Conservation (phyloP, 768 basidiomycete genomes). For the Phaffia tasmanica region DNA sequence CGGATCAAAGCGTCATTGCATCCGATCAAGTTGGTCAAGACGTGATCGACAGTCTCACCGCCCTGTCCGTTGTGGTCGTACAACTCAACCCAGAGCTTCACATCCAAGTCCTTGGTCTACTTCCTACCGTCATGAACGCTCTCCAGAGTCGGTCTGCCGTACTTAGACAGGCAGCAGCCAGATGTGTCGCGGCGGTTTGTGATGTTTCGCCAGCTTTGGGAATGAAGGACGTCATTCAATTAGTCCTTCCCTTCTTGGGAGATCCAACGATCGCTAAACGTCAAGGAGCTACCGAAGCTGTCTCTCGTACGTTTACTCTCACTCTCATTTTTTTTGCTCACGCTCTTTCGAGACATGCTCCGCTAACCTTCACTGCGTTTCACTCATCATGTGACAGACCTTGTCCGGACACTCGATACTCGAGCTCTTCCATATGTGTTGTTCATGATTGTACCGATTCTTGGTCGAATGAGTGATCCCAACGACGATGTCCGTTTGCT, state of each 20-base stretch:
- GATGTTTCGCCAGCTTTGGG: conserved; percentile 71
- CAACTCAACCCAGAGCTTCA: conserved; percentile 61
- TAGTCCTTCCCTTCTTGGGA: conserved; percentile 65
- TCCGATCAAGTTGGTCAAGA: conserved; percentile 58
- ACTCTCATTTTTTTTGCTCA: neutral
- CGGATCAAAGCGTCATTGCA: neutral
- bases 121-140: conserved; percentile 64
- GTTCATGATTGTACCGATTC: conserved; percentile 88
- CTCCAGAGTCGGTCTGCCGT: conserved; percentile 81
- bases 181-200: conserved; percentile 77
- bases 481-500: conserved; percentile 84
- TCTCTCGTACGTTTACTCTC: conserved; percentile 61
- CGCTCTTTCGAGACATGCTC: too few relatives aligned
- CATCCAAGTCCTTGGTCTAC: conserved; percentile 55
- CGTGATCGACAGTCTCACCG: conserved; percentile 83
- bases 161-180: conserved; percentile 74
- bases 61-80: conserved; percentile 69
- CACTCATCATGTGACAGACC: conserved; percentile 48
- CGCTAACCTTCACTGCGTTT: neutral
- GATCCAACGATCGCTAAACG: conserved; percentile 67
- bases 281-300: conserved; percentile 79
- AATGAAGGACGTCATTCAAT: conserved; percentile 81
- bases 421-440: conserved; percentile 93
- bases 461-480: conserved; percentile 92
- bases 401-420: conserved; percentile 81